phyloP scores from a whole-genome alignment of 257 asterid species.

The Solanum pennellii region DNA sequence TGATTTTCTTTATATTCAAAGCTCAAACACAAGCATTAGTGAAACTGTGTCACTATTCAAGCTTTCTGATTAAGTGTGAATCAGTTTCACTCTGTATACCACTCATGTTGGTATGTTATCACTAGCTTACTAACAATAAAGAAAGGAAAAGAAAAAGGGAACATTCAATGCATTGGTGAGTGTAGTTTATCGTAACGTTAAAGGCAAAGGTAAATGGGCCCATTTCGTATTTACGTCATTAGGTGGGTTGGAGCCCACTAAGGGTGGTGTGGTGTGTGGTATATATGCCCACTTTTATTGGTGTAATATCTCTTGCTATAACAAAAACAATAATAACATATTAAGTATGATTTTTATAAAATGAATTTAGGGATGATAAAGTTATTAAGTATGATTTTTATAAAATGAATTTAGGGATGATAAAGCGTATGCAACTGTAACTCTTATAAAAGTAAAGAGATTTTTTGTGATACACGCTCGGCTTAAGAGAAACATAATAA shows the following conservation, averaged over 20 bases:
- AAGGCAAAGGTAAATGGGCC: slow-evolving; percentile 13
- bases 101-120: not conserved
- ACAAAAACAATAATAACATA: too few relatives aligned
- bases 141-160: not conserved
- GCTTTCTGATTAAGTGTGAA: too few relatives aligned
- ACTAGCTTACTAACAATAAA: not conserved
- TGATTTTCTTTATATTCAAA: too few relatives aligned
- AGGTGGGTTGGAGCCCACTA: slow-evolving; percentile 54
- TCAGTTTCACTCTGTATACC: too few relatives aligned
- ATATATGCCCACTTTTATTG: slow-evolving; percentile 5
- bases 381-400: too few relatives aligned
- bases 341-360: too few relatives aligned
- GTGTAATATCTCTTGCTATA: slow-evolving; percentile 7
- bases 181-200: not conserved
- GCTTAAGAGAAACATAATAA: too few relatives aligned
- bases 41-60: too few relatives aligned
- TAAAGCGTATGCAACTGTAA: not conserved
- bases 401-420: too few relatives aligned
- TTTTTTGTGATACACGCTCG: not conserved
- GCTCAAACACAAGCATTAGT: not conserved
- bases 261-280: slow-evolving; percentile 31
- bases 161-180: not conserved
- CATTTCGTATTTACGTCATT: slow-evolving; percentile 24
- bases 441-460: not conserved
- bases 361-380: too few relatives aligned